Evolutionary conservation across 495 filamentous ascomycete species (phyloP), one percentile per base, ranked within the genome.

Genomic region (Apodospora peruviana): DNA sequence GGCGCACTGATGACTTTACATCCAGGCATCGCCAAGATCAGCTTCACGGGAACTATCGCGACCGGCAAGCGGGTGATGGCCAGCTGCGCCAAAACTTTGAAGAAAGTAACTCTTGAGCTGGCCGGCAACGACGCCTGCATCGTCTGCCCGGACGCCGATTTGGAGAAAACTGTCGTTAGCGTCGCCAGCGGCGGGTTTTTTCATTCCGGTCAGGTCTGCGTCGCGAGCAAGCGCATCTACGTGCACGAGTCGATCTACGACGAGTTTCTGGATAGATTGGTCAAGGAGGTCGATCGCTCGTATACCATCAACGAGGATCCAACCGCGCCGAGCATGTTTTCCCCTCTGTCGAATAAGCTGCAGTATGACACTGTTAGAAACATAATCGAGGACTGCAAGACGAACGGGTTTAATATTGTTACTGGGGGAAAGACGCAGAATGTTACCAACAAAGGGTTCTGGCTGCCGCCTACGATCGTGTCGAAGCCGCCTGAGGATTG

Each of bases 81-180:
- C 14, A 73, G 69, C 36, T 79, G 74, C 55, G 72, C 82, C 7
- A 75, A 73, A 56, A 84, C 80, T 0, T 58, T 88, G 34, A 87
- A 87, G 56, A 67, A 64, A 44, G 65, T 73, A 12, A 64, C 67
- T 19, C 68, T 76, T 34, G 70, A 75, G 56, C 56, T 79, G 27
- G 85, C 83, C 17, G 86, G 85, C 27, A 88, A 88, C 58, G 80
- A 88, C 60, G 77, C 84, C 0, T 75, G 76, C 43, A 80, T 87
- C 47, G 70, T 88, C 17, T 80, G 77, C 52, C 67, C 74, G 0
- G 83, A 87, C 64, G 83, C 82, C 10, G 81, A 87, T 48, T 72
- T 88, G 25, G 73, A 79, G 29, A 72, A 71, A 23, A 70, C 77
- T 14, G 77, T 82, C 11, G 78, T 77, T 4, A 57, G 59, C 38